A percentile compares a stretch with the other conserved stretches of the same genome.
Conservation (phyloP, 2,329 filamentous ascomycete species). For the Phyllosticta ampelicida region DNA sequence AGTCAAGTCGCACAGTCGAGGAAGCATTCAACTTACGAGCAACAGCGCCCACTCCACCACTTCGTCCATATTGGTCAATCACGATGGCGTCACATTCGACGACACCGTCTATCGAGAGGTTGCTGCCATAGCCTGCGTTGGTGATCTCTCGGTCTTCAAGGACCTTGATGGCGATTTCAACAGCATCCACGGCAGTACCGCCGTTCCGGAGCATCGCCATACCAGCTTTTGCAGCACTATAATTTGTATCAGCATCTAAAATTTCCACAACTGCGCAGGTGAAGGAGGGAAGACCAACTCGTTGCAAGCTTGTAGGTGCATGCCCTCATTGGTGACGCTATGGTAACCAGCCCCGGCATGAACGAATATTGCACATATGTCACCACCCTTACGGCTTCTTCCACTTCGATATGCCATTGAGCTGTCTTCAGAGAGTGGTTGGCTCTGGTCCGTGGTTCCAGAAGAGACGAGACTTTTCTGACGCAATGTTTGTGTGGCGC, state of each 20-base stretch:
- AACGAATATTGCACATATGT: conserved; percentile 66
- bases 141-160: conserved; percentile 94
- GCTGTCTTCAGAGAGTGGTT: background rate
- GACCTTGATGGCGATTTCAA: conserved; percentile 76
- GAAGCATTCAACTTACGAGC: conserved; percentile 54
- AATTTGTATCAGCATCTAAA: conserved; percentile 11
- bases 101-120: conserved; percentile 76
- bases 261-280: background rate
- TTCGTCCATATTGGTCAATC: conserved; percentile 81
- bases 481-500: background rate
- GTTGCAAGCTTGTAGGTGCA: conserved; percentile 77
- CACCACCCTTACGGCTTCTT: background rate
- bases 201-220: conserved; percentile 75
- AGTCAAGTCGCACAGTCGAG: conserved; percentile 7
- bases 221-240: conserved; percentile 68
- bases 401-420: background rate
- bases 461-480: background rate
- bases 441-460: background rate
- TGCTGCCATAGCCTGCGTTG: conserved; percentile 93
- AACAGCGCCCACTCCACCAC: conserved; percentile 85
- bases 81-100: conserved; percentile 94
- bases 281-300: conserved; percentile 50
- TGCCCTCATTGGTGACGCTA: conserved; percentile 70
- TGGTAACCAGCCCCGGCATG: conserved; percentile 95
- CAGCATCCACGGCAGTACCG: conserved; percentile 71